These are phyloP conservation scores for Leishmania aethiopica DNA, from an alignment of 208 protist genomes.

Conservation along the genomic window DNA sequence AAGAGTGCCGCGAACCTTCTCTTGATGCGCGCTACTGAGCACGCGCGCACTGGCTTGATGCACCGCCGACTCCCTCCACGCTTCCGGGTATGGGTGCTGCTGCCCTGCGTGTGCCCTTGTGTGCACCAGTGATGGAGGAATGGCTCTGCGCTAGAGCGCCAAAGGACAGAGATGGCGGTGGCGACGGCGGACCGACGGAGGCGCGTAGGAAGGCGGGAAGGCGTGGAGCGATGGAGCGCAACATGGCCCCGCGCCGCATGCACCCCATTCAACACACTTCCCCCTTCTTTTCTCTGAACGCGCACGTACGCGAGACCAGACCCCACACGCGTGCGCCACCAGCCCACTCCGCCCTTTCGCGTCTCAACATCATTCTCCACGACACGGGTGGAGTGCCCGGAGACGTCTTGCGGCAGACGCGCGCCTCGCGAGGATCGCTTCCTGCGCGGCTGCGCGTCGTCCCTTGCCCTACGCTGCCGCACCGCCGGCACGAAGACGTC, in stretches of 20 bases:
- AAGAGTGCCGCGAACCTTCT: background rate
- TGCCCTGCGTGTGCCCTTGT: background rate
- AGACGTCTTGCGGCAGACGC: background rate
- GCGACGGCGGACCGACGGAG: background rate
- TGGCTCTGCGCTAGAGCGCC: background rate
- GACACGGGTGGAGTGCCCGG: background rate
- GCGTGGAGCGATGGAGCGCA: background rate
- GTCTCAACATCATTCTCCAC: background rate
- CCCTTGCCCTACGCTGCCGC: slow-evolving; percentile 21
- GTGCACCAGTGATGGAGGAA: background rate
- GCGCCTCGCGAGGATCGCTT: background rate
- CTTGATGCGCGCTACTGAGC: background rate
- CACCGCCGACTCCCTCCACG: background rate
- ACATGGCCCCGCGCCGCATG: background rate
- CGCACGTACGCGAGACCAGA: background rate
- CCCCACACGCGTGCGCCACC: background rate
- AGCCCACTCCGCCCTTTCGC: background rate
- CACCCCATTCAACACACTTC: background rate
- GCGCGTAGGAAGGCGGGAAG: background rate
- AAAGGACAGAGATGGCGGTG: background rate
- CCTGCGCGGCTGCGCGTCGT: background rate
- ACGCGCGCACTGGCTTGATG: background rate
- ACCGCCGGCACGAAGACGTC: slow-evolving; percentile 91
- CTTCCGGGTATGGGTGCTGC: background rate
- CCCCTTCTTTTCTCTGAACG: background rate